Evolutionary conservation across 805 yeast genomes (phyloP), one percentile per base, ranked within the genome.

Genomic region (Tetrapisispora nanseiensis): DNA sequence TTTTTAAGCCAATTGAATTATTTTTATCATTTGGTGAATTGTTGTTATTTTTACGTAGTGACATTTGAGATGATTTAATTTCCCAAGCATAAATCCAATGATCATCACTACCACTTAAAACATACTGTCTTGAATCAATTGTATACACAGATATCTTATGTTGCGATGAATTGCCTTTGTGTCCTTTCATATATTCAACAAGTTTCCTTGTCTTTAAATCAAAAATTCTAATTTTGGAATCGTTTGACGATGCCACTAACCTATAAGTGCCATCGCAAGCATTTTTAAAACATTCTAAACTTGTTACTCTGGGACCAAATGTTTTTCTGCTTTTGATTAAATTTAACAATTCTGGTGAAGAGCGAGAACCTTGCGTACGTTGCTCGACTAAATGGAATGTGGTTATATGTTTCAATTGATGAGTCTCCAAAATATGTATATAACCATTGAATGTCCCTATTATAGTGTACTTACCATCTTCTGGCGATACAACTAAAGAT

Each of bases 51-150:
- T 35, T 35, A 6, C 16, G 29, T 10, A 35, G 31, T 4, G 38
- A 35, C 9, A 35, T 15, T 4, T 23, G 15, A 5, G 34, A 37
- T 7, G 40, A 37, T 9, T 37, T 30, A 11, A 37, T 23, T 7
- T 11, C 71, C 97, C 97, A 89, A 6, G 86, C 63, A 56, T 87
- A 87, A 10, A 84, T 75, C 78, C 87, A 78, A 50, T 83, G 85
- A 62, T 89, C 90, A 58, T 89, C 97, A 9, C 94, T 82, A 0
- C 95, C 95, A 6, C 83, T 71, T 6, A 87, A 69, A 51, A 74
- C 78, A 12, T 46, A 35, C 4, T 52, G 51, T 24, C 47, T 45
- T 21, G 40, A 43, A 12, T 39, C 33, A 20, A 37, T 9, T 15
- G 32, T 33, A 8, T 32, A 42, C 13, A 56, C 22, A 15, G 51